Base-by-base conservation (phyloP, 805 yeast species). In the Clavispora vitiphila region DNA sequence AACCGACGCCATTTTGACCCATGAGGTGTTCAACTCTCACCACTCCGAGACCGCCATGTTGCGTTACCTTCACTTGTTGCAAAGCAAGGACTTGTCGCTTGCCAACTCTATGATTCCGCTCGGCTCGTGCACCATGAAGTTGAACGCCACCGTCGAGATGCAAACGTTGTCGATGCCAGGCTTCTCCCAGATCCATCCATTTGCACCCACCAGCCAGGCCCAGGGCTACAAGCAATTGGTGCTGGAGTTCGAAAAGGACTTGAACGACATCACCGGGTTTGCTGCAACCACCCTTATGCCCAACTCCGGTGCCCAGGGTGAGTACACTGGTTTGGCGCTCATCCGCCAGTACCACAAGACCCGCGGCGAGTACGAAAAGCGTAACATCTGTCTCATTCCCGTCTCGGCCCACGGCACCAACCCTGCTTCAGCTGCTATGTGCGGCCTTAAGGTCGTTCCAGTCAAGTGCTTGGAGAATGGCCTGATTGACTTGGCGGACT, bases 221-320 rank as follows among this genome's bases (percentile, higher is more conserved):
- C 58, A 70, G 50, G 99, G 99, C 29, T 93, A 91, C 65, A 61
- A 74, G 50, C 83, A 85, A 58, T 66, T 93, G 45, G 78, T 90
- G 38, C 58, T 64, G 18, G 95, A 86, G 58, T 76, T 93, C 25
- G 96, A 86, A 62, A 68, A 72, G 27, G 98, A 93, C 64, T 72
- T 93, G 51, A 86, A 90, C 42, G 87, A 85, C 49, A 90, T 93
- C 49, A 91, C 99, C 9, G 98, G 98, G 0, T 88, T 93, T 57
- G 86, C 81, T 46, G 91, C 86, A 31, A 83, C 95, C 16, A 86
- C 97, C 2, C 69, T 87, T 45, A 95, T 88, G 82, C 99, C 99
- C 48, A 93, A 93, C 62, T 87, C 97, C 30, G 99, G 99, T 52
- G 98, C 99, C 30, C 96, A 91, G 65, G 99, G 99, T 64, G 99